These are phyloP conservation scores for Clarireedia sp. DNA, from an alignment of 2,329 filamentous ascomycete species.

Conservation along the genomic window DNA sequence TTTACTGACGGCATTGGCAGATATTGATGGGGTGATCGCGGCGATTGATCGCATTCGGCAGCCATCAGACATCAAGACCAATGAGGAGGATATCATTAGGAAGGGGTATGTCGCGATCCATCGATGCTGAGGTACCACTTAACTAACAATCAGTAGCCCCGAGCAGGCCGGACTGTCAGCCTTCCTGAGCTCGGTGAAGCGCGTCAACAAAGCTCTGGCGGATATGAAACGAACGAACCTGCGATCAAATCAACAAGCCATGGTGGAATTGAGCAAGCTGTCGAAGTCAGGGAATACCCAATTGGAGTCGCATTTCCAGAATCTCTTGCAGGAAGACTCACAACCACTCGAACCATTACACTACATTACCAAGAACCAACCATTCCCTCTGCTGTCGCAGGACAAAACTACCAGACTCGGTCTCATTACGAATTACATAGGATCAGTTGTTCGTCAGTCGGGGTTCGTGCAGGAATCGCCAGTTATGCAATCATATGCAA, in stretches of 20 bases:
- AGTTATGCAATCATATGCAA: constrained; percentile 75
- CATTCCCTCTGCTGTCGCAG: constrained; percentile 73
- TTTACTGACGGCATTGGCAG: constrained; percentile 34
- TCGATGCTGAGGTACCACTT: background rate
- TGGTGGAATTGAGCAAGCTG: constrained; percentile 68
- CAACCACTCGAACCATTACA: constrained; percentile 80
- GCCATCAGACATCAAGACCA: constrained; percentile 84
- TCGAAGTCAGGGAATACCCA: constrained; percentile 73
- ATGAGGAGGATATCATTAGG: constrained; percentile 86
- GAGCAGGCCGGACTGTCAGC: constrained; percentile 72
- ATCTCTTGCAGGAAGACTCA: constrained; percentile 69
- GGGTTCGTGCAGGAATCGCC: constrained; percentile 52
- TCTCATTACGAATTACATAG: constrained; percentile 72
- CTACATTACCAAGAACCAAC: constrained; percentile 80
- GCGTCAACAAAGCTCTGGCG: constrained; percentile 73
- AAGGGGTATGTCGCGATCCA: constrained; percentile 43
- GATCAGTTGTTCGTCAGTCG: constrained; percentile 46
- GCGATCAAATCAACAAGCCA: constrained; percentile 82
- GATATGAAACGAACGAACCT: constrained; percentile 88
- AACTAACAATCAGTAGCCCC: constrained; percentile 42
- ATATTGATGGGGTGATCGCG: constrained; percentile 77
- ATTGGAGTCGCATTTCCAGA: constrained; percentile 76
- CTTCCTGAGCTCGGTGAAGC: constrained; percentile 84
- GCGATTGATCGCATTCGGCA: constrained; percentile 85
- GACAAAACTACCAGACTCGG: constrained; percentile 70